Conservation (phyloP, 2,329 filamentous ascomycete genomes). For the Didymosphaeria variabile region DNA sequence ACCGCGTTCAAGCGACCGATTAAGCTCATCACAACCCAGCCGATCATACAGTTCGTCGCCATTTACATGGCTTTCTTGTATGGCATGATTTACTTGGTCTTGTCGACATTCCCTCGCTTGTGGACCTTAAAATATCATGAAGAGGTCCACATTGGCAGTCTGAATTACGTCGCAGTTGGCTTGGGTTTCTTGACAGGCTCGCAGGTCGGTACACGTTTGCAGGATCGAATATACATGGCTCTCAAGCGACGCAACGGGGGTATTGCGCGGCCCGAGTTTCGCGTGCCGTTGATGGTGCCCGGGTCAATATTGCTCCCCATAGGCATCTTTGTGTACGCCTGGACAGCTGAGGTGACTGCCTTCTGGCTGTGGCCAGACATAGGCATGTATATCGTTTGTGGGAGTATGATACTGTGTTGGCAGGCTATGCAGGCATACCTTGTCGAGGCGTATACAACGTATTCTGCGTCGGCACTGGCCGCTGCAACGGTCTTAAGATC, state of each 20-base stretch:
- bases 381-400: slow-evolving; percentile 58
- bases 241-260: slow-evolving; percentile 55
- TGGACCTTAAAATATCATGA: slow-evolving; percentile 65
- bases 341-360: slow-evolving; percentile 57
- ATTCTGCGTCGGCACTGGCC: slow-evolving; percentile 47
- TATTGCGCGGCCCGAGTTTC: slow-evolving; percentile 62
- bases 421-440: slow-evolving; percentile 52
- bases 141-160: slow-evolving; percentile 63
- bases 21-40: slow-evolving; percentile 63
- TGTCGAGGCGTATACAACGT: slow-evolving; percentile 52
- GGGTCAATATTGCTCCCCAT: slow-evolving; percentile 60
- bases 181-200: slow-evolving; percentile 64
- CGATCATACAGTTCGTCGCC: slow-evolving; percentile 64
- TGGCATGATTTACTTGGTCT: slow-evolving; percentile 68
- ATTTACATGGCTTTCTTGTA: slow-evolving; percentile 66
- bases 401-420: slow-evolving; percentile 53
- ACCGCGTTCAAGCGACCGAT: slow-evolving; percentile 61
- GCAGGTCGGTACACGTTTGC: slow-evolving; percentile 53
- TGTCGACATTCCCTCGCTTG: slow-evolving; percentile 66
- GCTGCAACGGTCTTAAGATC: slow-evolving; percentile 5
- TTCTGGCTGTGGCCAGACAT: slow-evolving; percentile 64
- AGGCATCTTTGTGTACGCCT: slow-evolving; percentile 65
- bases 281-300: slow-evolving; percentile 65
- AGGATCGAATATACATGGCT: slow-evolving; percentile 57
- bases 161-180: slow-evolving; percentile 70